Evolutionary conservation across 805 yeast genomes (phyloP).

Genomic region (Starmerella stellata): DNA sequence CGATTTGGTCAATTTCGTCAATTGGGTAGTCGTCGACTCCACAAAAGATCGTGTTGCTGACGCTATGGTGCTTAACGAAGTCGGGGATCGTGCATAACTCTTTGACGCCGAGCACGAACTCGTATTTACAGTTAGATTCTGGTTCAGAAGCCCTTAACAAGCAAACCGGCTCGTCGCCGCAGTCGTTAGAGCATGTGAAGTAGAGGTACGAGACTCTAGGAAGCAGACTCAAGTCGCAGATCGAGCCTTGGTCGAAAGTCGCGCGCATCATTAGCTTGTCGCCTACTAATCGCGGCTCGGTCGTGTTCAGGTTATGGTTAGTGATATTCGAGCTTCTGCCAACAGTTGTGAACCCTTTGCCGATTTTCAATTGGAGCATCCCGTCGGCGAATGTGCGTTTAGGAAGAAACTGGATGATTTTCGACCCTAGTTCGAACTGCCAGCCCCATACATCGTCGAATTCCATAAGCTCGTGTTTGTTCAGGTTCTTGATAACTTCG

Average conservation of each 20-base stretch:
- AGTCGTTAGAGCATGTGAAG: slow-evolving; percentile 34
- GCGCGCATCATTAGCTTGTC: slow-evolving; percentile 9
- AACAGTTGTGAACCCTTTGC: background rate
- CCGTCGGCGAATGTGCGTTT: background rate
- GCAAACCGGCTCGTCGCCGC: background rate
- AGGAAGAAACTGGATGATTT: slow-evolving; percentile 9
- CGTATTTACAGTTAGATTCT: slow-evolving; percentile 13
- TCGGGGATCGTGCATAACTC: slow-evolving; percentile 12
- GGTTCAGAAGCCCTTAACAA: slow-evolving; percentile 11
- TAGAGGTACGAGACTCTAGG: slow-evolving; percentile 38
- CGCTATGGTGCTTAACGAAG: slow-evolving; percentile 1
- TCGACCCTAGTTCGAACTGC: slow-evolving; percentile 3
- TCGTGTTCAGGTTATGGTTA: slow-evolving; percentile 1
- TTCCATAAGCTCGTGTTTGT: background rate
- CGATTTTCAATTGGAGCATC: background rate
- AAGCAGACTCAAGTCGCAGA: slow-evolving; percentile 40
- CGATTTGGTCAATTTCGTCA: too few relatives aligned
- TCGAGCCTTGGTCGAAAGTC: slow-evolving; percentile 30
- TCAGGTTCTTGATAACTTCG: background rate
- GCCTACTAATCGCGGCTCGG: slow-evolving; percentile 7
- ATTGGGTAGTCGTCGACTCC: too few relatives aligned
- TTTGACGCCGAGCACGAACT: slow-evolving; percentile 8
- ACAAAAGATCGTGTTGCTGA: slow-evolving; percentile 8
- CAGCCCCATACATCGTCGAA: slow-evolving; percentile 13
- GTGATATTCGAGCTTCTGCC: background rate